Conservation (phyloP, 306 rosid genomes). For the Crataegus laevigata region DNA sequence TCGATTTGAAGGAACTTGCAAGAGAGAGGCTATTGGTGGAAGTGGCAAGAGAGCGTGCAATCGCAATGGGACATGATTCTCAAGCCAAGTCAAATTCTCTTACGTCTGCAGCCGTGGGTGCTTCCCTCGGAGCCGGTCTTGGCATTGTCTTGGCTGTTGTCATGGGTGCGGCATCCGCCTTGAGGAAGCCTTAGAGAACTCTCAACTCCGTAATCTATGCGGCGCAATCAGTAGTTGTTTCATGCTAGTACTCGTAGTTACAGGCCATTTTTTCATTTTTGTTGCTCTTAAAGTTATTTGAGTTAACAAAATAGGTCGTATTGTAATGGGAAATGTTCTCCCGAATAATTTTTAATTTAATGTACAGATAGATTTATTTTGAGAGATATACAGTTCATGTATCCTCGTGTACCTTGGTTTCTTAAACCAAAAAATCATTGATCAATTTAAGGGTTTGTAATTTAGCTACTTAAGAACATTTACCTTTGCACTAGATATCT, state of each 20-base stretch:
- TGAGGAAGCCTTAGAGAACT: conserved; percentile 70
- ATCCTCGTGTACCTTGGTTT: background rate
- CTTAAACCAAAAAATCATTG: background rate
- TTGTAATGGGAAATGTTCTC: background rate
- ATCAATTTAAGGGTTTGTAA: background rate
- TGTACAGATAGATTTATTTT: background rate
- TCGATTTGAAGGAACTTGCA: conserved; percentile 50
- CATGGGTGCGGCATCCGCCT: conserved; percentile 99
- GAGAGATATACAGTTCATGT: background rate
- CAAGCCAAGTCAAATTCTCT: conserved; percentile 57
- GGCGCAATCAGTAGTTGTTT: background rate
- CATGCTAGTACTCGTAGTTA: background rate
- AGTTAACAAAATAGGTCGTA: background rate
- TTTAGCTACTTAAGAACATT: no score
- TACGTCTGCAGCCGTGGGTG: conserved; percentile 81
- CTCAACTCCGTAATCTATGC: background rate
- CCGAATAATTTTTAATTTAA: background rate
- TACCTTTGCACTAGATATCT: background rate
- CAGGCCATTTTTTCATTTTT: conserved; percentile 20
- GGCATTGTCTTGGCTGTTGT: conserved; percentile 83
- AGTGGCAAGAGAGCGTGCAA: conserved; percentile 56
- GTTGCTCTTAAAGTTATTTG: background rate
- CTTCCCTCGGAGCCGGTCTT: conserved; percentile 87
- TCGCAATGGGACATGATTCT: conserved; percentile 36
- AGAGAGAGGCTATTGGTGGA: conserved; percentile 69